Conservation (phyloP, 495 filamentous ascomycete genomes). For the Penicillium salamii region DNA sequence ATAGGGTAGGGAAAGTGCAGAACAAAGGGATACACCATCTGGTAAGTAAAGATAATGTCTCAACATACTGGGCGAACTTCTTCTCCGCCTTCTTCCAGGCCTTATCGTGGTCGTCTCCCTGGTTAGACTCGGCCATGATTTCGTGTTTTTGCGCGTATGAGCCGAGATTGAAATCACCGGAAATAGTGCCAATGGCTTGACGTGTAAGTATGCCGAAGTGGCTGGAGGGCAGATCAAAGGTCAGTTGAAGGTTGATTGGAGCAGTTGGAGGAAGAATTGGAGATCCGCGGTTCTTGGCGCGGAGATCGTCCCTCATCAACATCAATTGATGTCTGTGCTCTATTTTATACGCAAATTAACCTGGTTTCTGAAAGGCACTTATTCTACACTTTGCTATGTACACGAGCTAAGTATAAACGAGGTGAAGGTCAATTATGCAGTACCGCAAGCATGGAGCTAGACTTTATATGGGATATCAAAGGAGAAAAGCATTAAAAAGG, state of each 20-base stretch:
- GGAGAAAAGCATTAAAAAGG: not conserved
- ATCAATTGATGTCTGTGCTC: too few species aligned
- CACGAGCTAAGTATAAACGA: too few species aligned
- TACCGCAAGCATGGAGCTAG: not conserved
- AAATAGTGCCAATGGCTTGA: not conserved
- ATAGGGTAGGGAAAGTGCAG: not conserved
- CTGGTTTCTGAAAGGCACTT: too few species aligned
- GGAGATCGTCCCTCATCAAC: conserved; percentile 12
- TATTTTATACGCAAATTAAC: too few species aligned
- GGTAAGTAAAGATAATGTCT: not conserved
- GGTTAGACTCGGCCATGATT: conserved; percentile 15
- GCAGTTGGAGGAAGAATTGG: conserved; percentile 21
- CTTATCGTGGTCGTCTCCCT: conserved; percentile 24
- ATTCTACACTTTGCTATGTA: too few species aligned
- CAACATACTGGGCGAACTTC: conserved; percentile 41
- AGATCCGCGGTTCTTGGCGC: conserved; percentile 31
- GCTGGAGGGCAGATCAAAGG: conserved; percentile 4
- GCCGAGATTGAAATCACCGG: not conserved
- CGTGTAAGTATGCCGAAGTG: not conserved
- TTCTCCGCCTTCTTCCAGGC: conserved; percentile 38
- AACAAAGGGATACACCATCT: not conserved
- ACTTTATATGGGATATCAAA: not conserved
- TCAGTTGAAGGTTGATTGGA: conserved; percentile 22
- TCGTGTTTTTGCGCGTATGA: not conserved
- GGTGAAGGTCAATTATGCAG: too few species aligned